These are phyloP conservation scores for Calonectria hawksworthii DNA, from an alignment of 2,329 filamentous ascomycete genomes.

Conservation along the genomic window DNA sequence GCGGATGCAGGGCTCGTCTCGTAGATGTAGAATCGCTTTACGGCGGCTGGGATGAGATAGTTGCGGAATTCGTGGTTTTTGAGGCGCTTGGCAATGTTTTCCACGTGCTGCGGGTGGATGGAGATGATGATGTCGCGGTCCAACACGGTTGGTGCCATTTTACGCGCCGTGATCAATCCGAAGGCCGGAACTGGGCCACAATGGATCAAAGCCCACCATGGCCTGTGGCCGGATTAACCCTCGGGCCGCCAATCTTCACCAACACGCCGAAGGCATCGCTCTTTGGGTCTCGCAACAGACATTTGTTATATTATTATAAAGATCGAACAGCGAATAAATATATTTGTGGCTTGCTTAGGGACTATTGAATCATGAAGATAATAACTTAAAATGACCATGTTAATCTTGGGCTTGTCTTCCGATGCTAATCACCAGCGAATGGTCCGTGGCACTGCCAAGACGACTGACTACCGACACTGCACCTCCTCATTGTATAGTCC, in stretches of 20 bases:
- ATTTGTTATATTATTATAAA: not conserved
- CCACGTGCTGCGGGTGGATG: conserved; percentile 59
- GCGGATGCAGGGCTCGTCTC: conserved; percentile 60
- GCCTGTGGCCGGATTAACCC: not conserved
- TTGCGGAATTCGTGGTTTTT: conserved; percentile 68
- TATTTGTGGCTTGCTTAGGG: not conserved
- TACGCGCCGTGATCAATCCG: not conserved
- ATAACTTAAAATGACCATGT: not conserved
- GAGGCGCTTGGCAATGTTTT: conserved; percentile 58
- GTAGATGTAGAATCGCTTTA: conserved; percentile 70
- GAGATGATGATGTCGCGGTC: conserved; percentile 58
- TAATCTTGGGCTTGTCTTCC: not conserved
- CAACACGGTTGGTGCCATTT: not conserved
- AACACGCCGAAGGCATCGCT: too few relatives aligned
- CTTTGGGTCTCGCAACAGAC: not conserved
- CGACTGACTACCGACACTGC: too few relatives aligned
- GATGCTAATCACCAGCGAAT: too few relatives aligned
- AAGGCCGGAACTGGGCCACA: not conserved
- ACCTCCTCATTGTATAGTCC: too few relatives aligned
- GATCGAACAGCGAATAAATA: not conserved
- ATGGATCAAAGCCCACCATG: not conserved
- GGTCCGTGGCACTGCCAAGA: too few relatives aligned
- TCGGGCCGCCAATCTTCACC: not conserved
- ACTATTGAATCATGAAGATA: not conserved
- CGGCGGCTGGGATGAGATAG: conserved; percentile 62